Conservation (phyloP, 1,284 basidiomycete genomes). For the Puccinia hordei region DNA sequence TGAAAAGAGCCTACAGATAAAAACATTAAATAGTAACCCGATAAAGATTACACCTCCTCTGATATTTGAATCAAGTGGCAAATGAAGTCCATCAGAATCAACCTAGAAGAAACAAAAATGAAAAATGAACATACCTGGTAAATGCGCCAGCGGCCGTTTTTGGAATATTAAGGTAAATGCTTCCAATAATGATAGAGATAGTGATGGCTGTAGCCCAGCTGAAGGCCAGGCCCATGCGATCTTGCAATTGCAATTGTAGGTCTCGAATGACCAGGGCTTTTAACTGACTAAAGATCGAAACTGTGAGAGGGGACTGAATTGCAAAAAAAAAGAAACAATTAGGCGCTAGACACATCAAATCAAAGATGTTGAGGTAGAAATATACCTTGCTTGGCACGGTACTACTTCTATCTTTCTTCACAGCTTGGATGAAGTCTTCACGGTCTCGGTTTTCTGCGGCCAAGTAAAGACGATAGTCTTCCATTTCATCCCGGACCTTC, state of each 20-base stretch:
- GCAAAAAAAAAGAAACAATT: background rate
- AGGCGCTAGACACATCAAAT: background rate
- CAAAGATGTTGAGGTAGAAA: background rate
- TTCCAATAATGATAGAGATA: slow-evolving; percentile 56
- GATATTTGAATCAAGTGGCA: background rate
- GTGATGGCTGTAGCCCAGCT: slow-evolving; percentile 53
- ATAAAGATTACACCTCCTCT: slow-evolving; percentile 80
- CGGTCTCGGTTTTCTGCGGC: slow-evolving; percentile 67
- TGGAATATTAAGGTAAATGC: slow-evolving; percentile 56
- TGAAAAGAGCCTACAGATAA: slow-evolving; percentile 18
- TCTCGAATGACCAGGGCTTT: slow-evolving; percentile 40
- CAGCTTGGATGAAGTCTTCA: slow-evolving; percentile 72
- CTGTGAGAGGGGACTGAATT: slow-evolving; percentile 73
- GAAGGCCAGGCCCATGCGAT: slow-evolving; percentile 72
- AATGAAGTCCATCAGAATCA: background rate
- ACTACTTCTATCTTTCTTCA: slow-evolving; percentile 75
- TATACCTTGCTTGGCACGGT: slow-evolving; percentile 67
- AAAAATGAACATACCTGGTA: slow-evolving; percentile 73
- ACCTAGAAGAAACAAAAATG: background rate
- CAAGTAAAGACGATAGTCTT: slow-evolving; percentile 72
- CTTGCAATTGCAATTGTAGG: slow-evolving; percentile 70
- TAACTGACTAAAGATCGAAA: slow-evolving; percentile 75
- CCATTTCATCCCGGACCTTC: slow-evolving; percentile 65
- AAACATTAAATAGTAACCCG: slow-evolving; percentile 47
- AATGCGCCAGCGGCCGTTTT: slow-evolving; percentile 56